Base-by-base conservation (phyloP, 2,329 filamentous ascomycete species). In the Passalora sequoiae region DNA sequence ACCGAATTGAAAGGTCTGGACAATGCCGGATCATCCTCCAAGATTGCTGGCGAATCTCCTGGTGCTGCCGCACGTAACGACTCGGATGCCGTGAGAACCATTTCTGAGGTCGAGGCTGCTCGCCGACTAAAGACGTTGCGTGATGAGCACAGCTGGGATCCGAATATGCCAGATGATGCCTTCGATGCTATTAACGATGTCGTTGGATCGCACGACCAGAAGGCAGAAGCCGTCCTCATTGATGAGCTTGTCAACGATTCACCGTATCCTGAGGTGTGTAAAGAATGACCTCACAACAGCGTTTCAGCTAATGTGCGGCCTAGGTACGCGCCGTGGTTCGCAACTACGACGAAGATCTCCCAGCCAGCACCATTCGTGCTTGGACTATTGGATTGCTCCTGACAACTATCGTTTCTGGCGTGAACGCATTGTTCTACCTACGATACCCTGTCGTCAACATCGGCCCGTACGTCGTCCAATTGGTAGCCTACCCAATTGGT, bases 401-500 rank as follows among this genome's bases (percentile, higher is more conserved):
- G 32, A 77, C 78, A 46, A 82, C 78, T 0, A 58, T 82, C 44
- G 79, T 77, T n/a, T 80, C 78, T 1, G 75, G 40, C 3, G 48
- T 58, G 31, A 94, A 92, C 64, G 70, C 92, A 28, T 91, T 94
- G 68, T 94, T 94, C 70, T 89, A 86, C 36, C 72, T 94, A 62
- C 78, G 88, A 76, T 94, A 92, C 72, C 88, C 88, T 25, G 91
- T 86, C 66, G 86, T 94, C 66, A 83, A 83, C 46, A 91, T 94
- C 59, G 89, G 85, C 15, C 86, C 87, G 31, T 85, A 94, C 55
- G 92, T 94, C 69, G 86, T 87, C 17, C 73, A 91, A 58, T 72
- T 94, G 47, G 77, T 94, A 44, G 86, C 88, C 37, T 88, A 94
- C 59, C 88, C 88, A 2, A 75, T 94, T 31, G 88, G 88, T 49